Conservation (phyloP, 2,329 filamentous ascomycete genomes). For the Tolypocladium inflatum region DNA sequence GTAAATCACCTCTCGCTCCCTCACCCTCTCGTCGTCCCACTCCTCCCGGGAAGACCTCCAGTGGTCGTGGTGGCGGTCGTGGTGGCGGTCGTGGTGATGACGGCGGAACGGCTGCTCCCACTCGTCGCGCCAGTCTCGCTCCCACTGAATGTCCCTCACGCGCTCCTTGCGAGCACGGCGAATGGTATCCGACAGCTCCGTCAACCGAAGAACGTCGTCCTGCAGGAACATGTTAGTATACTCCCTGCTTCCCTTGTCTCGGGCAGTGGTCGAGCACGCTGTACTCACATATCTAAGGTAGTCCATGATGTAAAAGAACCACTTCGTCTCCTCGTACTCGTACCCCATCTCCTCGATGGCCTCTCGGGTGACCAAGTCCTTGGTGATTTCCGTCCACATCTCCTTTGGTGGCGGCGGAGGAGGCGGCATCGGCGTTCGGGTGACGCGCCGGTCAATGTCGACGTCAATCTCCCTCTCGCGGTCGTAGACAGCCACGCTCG, state of each 20-base stretch:
- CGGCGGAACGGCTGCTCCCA: constrained; percentile 33
- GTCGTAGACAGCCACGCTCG: constrained; percentile 38
- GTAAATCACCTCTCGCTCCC: constrained; percentile 59
- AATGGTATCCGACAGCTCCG: constrained; percentile 75
- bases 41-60: constrained; percentile 15
- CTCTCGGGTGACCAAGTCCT: constrained; percentile 78
- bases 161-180: constrained; percentile 50
- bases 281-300: constrained; percentile 75
- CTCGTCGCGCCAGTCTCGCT: constrained; percentile 46
- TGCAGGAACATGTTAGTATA: constrained; percentile 31
- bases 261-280: not conserved
- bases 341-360: constrained; percentile 81
- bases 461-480: constrained; percentile 41
- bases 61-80: constrained; percentile 16
- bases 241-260: not conserved
- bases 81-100: constrained; percentile 19
- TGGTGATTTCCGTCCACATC: constrained; percentile 96
- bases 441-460: constrained; percentile 40
- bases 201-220: constrained; percentile 81
- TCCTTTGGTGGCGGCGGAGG: constrained; percentile 42
- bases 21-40: constrained; percentile 53
- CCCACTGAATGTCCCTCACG: constrained; percentile 45
- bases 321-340: constrained; percentile 81
- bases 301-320: constrained; percentile 86
- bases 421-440: constrained; percentile 23